phyloP scores from a whole-genome alignment of 2,329 filamentous ascomycete species.

The Fonsecaea pedrosoi region DNA sequence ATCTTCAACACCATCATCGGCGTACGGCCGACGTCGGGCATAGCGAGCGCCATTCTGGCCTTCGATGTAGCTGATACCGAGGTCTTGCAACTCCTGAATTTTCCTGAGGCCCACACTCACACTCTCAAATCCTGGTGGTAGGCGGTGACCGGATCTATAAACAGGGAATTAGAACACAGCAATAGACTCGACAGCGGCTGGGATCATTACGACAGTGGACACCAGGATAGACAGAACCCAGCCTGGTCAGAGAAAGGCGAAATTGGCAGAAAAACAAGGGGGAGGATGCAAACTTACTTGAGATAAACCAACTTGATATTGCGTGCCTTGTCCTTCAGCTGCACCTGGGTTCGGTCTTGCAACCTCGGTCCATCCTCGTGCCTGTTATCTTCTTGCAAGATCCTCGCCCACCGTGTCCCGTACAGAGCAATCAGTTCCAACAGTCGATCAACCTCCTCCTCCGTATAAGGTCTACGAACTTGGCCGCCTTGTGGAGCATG shows the following conservation, averaged over 20 bases:
- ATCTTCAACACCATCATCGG: background rate
- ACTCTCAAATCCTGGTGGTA: conserved; percentile 33
- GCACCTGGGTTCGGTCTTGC: conserved; percentile 56
- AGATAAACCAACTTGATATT: conserved; percentile 58
- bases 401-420: conserved; percentile 56
- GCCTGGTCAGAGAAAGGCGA: background rate
- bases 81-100: conserved; percentile 20
- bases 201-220: background rate
- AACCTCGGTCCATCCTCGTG: conserved; percentile 46
- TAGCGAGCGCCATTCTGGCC: conserved; percentile 9
- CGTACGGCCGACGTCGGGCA: background rate
- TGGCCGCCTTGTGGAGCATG: conserved; percentile 30
- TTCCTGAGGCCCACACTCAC: conserved; percentile 34
- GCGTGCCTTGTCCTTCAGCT: conserved; percentile 62
- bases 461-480: conserved; percentile 45
- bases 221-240: background rate
- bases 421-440: conserved; percentile 56
- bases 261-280: background rate
- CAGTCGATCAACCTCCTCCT: conserved; percentile 53
- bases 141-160: conserved; percentile 24
- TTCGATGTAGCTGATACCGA: conserved; percentile 32
- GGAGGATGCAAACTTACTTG: conserved; percentile 40
- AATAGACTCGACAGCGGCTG: background rate
- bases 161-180: background rate
- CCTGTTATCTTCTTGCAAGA: conserved; percentile 48